Percentiles rank a stretch among this genome's conserved stretches.
Conservation (phyloP, 495 filamentous ascomycete species). For the Aspergillus indologenus region DNA sequence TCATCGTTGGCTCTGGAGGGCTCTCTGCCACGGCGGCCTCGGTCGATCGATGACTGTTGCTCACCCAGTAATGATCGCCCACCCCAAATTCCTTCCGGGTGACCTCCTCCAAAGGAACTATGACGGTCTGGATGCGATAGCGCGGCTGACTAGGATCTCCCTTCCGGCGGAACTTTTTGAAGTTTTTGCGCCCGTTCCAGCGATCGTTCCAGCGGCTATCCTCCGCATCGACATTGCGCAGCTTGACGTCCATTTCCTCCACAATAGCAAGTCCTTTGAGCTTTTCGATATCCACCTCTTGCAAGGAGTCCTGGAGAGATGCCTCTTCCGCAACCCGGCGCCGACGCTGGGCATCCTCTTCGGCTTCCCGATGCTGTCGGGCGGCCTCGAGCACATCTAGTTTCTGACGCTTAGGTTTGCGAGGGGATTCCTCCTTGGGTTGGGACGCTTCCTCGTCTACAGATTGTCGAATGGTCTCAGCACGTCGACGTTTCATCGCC, state of each 20-base stretch:
- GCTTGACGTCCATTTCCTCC: conserved; percentile 68
- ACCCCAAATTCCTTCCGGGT: conserved; percentile 77
- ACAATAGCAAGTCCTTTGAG: conserved; percentile 75
- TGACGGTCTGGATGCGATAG: conserved; percentile 55
- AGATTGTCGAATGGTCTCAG: conserved; percentile 25
- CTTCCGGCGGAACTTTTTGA: conserved; percentile 80
- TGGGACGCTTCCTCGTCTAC: conserved; percentile 12
- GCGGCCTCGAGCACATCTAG: conserved; percentile 69
- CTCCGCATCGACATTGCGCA: conserved; percentile 25
- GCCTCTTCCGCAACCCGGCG: conserved; percentile 53
- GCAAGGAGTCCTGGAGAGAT: conserved; percentile 46
- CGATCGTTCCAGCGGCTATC: conserved; percentile 76
- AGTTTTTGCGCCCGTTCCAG: conserved; percentile 97
- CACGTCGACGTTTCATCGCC: conserved; percentile 64
- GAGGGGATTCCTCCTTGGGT: conserved; percentile 21
- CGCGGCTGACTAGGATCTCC: conserved; percentile 44
- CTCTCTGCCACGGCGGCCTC: conserved; percentile 23
- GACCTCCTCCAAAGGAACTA: conserved; percentile 77
- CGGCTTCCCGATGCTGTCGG: conserved; percentile 64
- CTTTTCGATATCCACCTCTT: conserved; percentile 63
- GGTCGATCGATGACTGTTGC: conserved; percentile 25
- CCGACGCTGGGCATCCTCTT: conserved; percentile 52
- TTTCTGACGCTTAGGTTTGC: conserved; percentile 49
- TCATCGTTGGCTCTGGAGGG: conserved; percentile 5
- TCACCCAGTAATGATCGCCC: conserved; percentile 76